Evolutionary conservation across 1,139 yeast genomes (phyloP).

Genomic region (Arxiozyma telluris): DNA sequence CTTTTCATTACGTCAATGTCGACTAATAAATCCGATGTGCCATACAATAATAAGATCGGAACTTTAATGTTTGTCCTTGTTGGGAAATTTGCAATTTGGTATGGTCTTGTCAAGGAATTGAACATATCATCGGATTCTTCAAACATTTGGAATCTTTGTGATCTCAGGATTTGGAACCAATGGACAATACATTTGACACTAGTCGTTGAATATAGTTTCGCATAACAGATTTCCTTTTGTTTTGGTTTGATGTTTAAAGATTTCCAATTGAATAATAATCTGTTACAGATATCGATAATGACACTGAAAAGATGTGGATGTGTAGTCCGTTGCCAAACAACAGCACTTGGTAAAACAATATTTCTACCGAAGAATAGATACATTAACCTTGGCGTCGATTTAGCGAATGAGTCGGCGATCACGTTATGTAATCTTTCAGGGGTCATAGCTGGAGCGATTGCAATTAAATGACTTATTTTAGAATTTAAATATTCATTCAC

Average conservation of each 20-base stretch:
- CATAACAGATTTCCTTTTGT: conserved; percentile 70
- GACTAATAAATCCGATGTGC: conserved; percentile 71
- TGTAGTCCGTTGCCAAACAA: conserved; percentile 74
- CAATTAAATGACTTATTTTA: conserved; percentile 64
- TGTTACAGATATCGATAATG: conserved; percentile 61
- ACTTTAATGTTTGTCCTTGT: conserved; percentile 52
- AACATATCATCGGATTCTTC: conserved; percentile 45
- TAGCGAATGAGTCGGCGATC: conserved; percentile 65
- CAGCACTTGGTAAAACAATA: conserved; percentile 64
- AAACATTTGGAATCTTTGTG: conserved; percentile 81
- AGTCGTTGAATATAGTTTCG: conserved; percentile 82
- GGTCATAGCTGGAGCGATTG: conserved; percentile 89
- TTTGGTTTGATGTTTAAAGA: conserved; percentile 56
- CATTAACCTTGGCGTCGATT: conserved; percentile 69
- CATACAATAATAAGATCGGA: conserved; percentile 72
- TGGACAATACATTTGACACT: conserved; percentile 89
- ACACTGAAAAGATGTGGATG: conserved; percentile 75
- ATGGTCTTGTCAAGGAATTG: conserved; percentile 36
- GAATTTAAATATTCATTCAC: conserved; percentile 50
- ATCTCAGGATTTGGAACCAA: conserved; percentile 87
- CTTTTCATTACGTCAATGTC: conserved; percentile 65
- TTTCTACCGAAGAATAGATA: conserved; percentile 67
- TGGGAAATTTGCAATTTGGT: conserved; percentile 40
- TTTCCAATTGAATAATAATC: conserved; percentile 68
- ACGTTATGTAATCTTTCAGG: conserved; percentile 77